These are phyloP conservation scores for Aureobasidium melanogenum DNA, from an alignment of 2,329 filamentous ascomycete genomes.

Conservation along the genomic window DNA sequence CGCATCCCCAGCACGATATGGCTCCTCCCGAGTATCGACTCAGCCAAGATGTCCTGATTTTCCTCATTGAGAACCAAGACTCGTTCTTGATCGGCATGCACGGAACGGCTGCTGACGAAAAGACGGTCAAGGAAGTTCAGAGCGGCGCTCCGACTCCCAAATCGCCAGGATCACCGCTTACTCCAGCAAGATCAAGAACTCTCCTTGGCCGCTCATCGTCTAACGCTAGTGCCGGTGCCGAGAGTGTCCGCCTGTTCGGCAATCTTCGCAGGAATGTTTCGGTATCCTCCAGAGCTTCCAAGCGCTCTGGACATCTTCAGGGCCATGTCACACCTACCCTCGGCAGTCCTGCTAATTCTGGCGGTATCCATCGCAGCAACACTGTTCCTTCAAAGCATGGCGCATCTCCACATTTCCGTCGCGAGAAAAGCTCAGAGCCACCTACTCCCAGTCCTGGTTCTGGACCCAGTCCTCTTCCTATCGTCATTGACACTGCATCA, in stretches of 20 bases:
- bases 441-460: constrained; percentile 35
- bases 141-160: constrained; percentile 53
- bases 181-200: constrained; percentile 40
- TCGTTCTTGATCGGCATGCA: constrained; percentile 98
- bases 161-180: constrained; percentile 35
- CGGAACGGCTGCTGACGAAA: constrained; percentile 93
- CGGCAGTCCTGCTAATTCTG: constrained; percentile 21
- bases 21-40: constrained; percentile 85
- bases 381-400: constrained; percentile 86
- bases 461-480: constrained; percentile 11
- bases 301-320: constrained; percentile 60
- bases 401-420: constrained; percentile 56
- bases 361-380: constrained; percentile 62
- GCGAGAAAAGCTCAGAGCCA: constrained; percentile 44
- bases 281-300: constrained; percentile 80
- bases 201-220: constrained; percentile 69
- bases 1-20: constrained; percentile 92
- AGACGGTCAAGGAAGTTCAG: constrained; percentile 58
- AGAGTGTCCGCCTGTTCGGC: constrained; percentile 74
- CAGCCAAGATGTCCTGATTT: constrained; percentile 94
- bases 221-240: constrained; percentile 78
- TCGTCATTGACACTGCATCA: constrained; percentile 6
- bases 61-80: constrained; percentile 96
- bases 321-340: constrained; percentile 56
- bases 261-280: constrained; percentile 81